Evolutionary conservation across 495 filamentous ascomycete species (phyloP).

Genomic region (Penicillium nucicola): DNA sequence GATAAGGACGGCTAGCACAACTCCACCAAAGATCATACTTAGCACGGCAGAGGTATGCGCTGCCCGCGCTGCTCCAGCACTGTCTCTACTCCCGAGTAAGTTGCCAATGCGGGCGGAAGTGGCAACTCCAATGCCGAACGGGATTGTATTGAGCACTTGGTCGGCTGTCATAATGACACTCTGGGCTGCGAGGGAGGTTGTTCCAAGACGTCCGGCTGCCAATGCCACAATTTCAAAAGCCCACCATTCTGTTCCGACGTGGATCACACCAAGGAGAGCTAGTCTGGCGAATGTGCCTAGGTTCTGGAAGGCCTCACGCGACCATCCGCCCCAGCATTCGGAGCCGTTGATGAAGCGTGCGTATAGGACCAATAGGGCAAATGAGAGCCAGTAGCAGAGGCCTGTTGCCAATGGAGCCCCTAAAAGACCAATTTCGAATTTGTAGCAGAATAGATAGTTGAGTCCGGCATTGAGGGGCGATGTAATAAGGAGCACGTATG

Average conservation of each 20-base stretch:
- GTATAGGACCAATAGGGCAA: slow-evolving; percentile 74
- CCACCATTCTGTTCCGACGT: slow-evolving; percentile 96
- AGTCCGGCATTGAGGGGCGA: slow-evolving; percentile 74
- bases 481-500: slow-evolving; percentile 80
- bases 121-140: slow-evolving; percentile 86
- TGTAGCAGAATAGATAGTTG: slow-evolving; percentile 80
- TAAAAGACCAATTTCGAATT: slow-evolving; percentile 64
- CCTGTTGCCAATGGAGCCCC: slow-evolving; percentile 83
- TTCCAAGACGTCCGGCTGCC: slow-evolving; percentile 79
- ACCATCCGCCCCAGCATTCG: slow-evolving; percentile 83
- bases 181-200: slow-evolving; percentile 79
- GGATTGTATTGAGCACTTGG: slow-evolving; percentile 89
- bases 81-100: slow-evolving; percentile 68
- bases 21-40: slow-evolving; percentile 62
- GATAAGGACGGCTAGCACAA: slow-evolving; percentile 73
- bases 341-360: slow-evolving; percentile 67
- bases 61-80: slow-evolving; percentile 65
- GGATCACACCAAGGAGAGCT: slow-evolving; percentile 75
- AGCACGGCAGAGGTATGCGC: slow-evolving; percentile 78
- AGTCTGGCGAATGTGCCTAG: slow-evolving; percentile 72
- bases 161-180: slow-evolving; percentile 94
- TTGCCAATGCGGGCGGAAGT: slow-evolving; percentile 80
- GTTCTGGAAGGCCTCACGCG: slow-evolving; percentile 59
- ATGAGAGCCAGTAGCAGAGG: slow-evolving; percentile 84
- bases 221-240: slow-evolving; percentile 95